Conservation (phyloP, 2,329 filamentous ascomycete species). For the Cercospora citrullina region DNA sequence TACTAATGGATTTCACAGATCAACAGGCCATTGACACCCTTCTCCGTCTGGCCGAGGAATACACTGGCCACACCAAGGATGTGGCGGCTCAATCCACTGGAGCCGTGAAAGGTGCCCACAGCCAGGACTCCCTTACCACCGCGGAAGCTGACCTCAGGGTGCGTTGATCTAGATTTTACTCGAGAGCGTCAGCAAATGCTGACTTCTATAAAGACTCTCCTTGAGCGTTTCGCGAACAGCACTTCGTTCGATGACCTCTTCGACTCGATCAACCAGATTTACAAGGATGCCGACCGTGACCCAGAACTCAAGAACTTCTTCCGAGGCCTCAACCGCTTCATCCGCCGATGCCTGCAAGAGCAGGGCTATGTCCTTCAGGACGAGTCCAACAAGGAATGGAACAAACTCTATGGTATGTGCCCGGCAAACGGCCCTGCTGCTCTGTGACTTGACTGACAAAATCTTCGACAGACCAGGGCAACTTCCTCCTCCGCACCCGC, state of each 20-base stretch:
- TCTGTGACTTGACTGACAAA: neutral
- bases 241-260: conserved; percentile 87
- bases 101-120: conserved; percentile 71
- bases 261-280: conserved; percentile 80
- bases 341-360: conserved; percentile 81
- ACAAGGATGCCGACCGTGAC: conserved; percentile 82
- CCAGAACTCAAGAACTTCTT: conserved; percentile 89
- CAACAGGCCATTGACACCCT: conserved; percentile 87
- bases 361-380: conserved; percentile 91
- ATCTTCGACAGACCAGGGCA: conserved; percentile 65
- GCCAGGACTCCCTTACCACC: conserved; percentile 61
- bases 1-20: conserved; percentile 52
- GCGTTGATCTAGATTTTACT: conserved; percentile 46
- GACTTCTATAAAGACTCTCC: conserved; percentile 65
- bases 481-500: conserved; percentile 82
- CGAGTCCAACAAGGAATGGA: conserved; percentile 75
- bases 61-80: conserved; percentile 70
- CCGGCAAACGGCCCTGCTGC: neutral
- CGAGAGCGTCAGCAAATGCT: conserved; percentile 48
- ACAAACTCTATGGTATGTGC: conserved; percentile 63
- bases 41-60: conserved; percentile 79
- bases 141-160: conserved; percentile 80
- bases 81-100: conserved; percentile 65
- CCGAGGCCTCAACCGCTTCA: conserved; percentile 71
- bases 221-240: conserved; percentile 94